Base-by-base conservation (phyloP, 2,329 filamentous ascomycete genomes). In the Gremmenia infestans region DNA sequence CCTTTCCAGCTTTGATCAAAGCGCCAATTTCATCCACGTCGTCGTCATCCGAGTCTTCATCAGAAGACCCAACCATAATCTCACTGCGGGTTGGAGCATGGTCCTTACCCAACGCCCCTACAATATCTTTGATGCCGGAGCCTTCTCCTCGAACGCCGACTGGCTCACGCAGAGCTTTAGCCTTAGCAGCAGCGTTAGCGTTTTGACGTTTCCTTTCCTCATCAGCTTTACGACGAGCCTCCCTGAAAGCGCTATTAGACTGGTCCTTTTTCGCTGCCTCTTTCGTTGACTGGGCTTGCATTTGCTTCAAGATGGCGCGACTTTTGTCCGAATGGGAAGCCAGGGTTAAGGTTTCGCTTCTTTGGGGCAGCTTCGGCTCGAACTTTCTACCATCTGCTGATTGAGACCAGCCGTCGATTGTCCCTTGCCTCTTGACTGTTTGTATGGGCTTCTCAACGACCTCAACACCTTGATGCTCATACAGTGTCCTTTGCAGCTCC, bases 31-130 rank as follows among this genome's bases (percentile, higher is more conserved):
- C 78, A 32, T 79, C 83, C 61, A 86, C 86, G 2, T 91, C 81
- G 12, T 89, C 87, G 55, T 89, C 81, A 48, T 89, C 86, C 58
- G 90, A 88, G 59, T 94, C 91, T 3, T 85, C 87, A 57, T 79
- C 77, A 15, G 86, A 88, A 32, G 83, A 86, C 5, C 82, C 86
- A 43, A 97, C 89, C 91, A 97, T 96, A 71, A 97, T 91, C 61
- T 93, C 91, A 67, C 87, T 88, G 60, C 88, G 88, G 1, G 81
- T 79, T 1, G 82, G 81, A 3, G 82, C 80, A 67, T 93, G 88
- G 53, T 94, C 91, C 72, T 93, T 94, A 57, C 89, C 90, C 54
- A 82, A 76, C 1, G 91, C 77, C 37, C 88, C 79, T 15, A 87
- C 82, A 50, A 95, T 79, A 25, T 86, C 86, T 60, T 82, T 80